A percentile compares a stretch with the other conserved stretches of the same genome.
These are phyloP conservation scores for Solanum gracilifrons DNA, from an alignment of 257 asterid species.

Conservation along the genomic window DNA sequence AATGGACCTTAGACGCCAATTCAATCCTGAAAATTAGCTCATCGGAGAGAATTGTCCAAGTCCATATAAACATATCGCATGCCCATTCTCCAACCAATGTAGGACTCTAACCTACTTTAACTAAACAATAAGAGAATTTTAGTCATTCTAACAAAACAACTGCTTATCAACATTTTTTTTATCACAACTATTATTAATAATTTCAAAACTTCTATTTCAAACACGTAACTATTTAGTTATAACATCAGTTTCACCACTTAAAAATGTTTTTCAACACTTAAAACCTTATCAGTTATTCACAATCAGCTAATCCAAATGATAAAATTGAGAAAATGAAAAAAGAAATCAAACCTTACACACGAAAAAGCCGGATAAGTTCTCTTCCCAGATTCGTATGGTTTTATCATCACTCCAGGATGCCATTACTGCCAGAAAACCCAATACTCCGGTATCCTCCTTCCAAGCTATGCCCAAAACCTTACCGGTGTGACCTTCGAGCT, in stretches of 20 bases:
- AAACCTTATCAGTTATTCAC: not conserved
- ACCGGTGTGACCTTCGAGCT: constrained; percentile 41
- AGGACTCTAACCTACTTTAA: too few relatives aligned
- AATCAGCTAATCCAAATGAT: not conserved
- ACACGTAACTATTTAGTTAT: not conserved
- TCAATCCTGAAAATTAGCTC: not conserved
- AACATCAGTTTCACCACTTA: not conserved
- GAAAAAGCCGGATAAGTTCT: constrained; percentile 42
- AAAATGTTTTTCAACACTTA: not conserved
- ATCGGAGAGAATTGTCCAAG: too few relatives aligned
- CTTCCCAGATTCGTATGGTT: constrained; percentile 76
- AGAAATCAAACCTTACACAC: constrained; percentile 56
- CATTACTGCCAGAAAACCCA: constrained; percentile 60
- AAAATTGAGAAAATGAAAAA: not conserved
- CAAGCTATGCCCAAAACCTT: constrained; percentile 82
- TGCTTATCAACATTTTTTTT: not conserved
- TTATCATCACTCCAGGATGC: constrained; percentile 92
- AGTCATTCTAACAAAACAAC: too few relatives aligned
- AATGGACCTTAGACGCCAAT: not conserved
- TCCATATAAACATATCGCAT: too few relatives aligned
- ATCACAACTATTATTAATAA: not conserved
- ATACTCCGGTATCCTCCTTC: constrained; percentile 57
- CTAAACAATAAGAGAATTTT: too few relatives aligned
- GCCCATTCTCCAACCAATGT: too few relatives aligned
- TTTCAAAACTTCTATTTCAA: not conserved